These are phyloP conservation scores for Phytophthora capsici DNA, from an alignment of 352 stramenopile genomes.

Conservation along the genomic window DNA sequence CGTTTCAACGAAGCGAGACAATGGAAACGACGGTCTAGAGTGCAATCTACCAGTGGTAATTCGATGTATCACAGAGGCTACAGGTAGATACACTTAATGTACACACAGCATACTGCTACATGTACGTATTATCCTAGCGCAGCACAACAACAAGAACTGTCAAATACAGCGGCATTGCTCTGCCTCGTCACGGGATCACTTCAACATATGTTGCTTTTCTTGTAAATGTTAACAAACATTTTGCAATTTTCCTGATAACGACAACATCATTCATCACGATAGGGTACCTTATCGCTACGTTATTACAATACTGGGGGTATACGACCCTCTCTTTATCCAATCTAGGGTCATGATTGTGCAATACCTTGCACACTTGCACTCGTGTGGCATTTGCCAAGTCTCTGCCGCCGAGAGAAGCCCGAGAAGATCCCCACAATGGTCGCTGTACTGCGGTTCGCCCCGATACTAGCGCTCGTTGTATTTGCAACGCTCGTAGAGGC, in stretches of 20 bases:
- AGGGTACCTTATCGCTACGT: neutral
- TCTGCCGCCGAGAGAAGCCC: slow-evolving; percentile 6
- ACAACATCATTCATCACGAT: neutral
- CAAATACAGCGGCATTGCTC: slow-evolving; percentile 1
- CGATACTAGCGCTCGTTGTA: slow-evolving; percentile 30
- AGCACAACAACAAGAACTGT: no score
- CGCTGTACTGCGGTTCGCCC: neutral
- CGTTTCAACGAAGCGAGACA: no score
- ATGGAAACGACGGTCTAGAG: no score
- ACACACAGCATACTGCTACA: no score
- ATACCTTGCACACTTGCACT: neutral
- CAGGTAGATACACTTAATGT: no score
- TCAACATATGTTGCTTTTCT: slow-evolving; percentile 3
- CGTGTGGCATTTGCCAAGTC: neutral
- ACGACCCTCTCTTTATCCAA: neutral
- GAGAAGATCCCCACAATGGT: slow-evolving; percentile 12
- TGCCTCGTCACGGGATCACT: slow-evolving; percentile 10
- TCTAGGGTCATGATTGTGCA: neutral
- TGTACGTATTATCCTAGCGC: no score
- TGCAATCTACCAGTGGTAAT: no score
- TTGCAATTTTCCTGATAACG: neutral
- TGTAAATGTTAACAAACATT: neutral
- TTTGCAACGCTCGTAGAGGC: slow-evolving; percentile 19
- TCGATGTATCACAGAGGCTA: no score
- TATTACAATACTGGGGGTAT: neutral